phyloP scores from a whole-genome alignment of 2,329 filamentous ascomycete species.

The Aspergillus latus region DNA sequence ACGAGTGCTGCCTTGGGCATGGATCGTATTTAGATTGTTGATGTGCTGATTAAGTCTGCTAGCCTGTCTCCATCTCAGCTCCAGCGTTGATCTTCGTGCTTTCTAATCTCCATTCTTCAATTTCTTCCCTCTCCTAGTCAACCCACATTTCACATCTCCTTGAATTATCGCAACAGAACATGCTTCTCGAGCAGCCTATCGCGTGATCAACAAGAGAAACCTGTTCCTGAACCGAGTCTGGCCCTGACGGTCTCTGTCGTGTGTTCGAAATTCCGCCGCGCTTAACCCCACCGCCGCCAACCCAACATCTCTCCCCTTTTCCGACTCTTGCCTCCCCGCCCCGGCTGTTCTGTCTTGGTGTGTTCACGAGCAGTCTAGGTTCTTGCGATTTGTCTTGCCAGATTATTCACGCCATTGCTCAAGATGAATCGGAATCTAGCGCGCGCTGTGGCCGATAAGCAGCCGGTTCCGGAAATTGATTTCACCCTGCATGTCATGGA shows the following conservation, averaged over 20 bases:
- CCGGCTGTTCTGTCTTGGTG: slow-evolving; percentile 4
- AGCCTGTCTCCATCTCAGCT: slow-evolving; percentile 5
- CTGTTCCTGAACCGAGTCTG: slow-evolving; percentile 1
- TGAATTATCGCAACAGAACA: not conserved
- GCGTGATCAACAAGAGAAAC: slow-evolving; percentile 4
- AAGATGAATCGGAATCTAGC: slow-evolving; percentile 59
- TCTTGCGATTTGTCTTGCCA: slow-evolving; percentile 14
- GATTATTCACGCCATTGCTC: slow-evolving; percentile 16
- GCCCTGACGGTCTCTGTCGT: slow-evolving; percentile 9
- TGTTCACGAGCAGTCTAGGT: slow-evolving; percentile 15
- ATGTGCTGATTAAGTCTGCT: not conserved
- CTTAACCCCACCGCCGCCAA: slow-evolving; percentile 25
- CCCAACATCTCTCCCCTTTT: slow-evolving; percentile 10
- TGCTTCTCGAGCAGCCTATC: not conserved
- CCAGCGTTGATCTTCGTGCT: not conserved
- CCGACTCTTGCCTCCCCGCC: slow-evolving; percentile 8
- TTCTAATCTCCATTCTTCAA: not conserved
- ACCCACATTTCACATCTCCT: not conserved
- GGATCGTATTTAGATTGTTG: not conserved
- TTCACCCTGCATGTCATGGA: slow-evolving; percentile 99
- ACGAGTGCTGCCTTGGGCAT: not conserved
- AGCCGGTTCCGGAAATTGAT: slow-evolving; percentile 94
- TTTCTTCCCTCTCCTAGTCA: not conserved
- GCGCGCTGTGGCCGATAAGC: slow-evolving; percentile 91
- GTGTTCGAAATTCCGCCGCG: slow-evolving; percentile 22